phyloP scores from a whole-genome alignment of 164 flowering plant species.

The Warburgia ugandensis region DNA sequence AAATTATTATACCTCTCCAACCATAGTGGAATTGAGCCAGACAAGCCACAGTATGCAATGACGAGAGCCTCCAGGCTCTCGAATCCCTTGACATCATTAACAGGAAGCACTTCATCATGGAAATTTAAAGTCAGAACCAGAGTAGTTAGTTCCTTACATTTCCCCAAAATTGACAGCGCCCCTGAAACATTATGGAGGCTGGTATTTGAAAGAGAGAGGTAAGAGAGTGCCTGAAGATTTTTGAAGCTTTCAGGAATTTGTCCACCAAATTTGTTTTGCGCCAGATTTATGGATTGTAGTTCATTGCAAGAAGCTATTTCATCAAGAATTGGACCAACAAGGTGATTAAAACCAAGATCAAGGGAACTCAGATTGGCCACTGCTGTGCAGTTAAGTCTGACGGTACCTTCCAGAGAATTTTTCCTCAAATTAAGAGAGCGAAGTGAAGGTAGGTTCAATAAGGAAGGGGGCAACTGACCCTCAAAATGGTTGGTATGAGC shows the following conservation, averaged over 20 bases:
- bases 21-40: conserved; percentile 64
- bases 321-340: conserved; percentile 43
- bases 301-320: conserved; percentile 43
- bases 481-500: conserved; percentile 40
- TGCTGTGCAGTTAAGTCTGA: conserved; percentile 43
- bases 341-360: conserved; percentile 67
- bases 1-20: conserved; percentile 38
- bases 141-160: conserved; percentile 56
- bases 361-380: conserved; percentile 48
- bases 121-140: conserved; percentile 67
- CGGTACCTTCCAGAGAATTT: conserved; percentile 47
- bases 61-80: conserved; percentile 43
- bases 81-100: conserved; percentile 38
- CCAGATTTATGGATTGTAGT: conserved; percentile 49
- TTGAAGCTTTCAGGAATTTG: conserved; percentile 40
- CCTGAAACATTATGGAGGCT: conserved; percentile 41
- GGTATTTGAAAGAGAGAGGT: conserved; percentile 66
- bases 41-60: conserved; percentile 55
- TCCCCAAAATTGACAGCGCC: conserved; percentile 45
- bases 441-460: conserved; percentile 40
- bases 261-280: conserved; percentile 48
- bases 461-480: conserved; percentile 41
- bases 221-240: conserved; percentile 42
- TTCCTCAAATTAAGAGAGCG: conserved; percentile 39
- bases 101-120: conserved; percentile 49